These are phyloP conservation scores for Chimonanthus praecox DNA, from an alignment of 164 flowering plant genomes.

Conservation along the genomic window DNA sequence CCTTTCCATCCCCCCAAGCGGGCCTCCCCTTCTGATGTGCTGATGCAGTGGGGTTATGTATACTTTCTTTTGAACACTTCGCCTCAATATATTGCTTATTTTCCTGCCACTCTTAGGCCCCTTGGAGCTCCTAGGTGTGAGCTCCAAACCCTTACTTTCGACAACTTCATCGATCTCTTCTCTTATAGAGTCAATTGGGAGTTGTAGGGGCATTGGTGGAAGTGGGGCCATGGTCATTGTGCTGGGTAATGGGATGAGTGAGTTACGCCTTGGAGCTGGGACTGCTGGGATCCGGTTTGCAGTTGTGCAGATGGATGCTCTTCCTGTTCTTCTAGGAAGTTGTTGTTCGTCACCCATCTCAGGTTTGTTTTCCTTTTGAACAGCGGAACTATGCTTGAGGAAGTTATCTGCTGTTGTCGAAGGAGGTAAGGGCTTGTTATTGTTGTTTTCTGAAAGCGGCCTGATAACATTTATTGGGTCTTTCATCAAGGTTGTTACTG, in stretches of 20 bases:
- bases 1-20: slow-evolving; percentile 62
- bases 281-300: slow-evolving; percentile 26
- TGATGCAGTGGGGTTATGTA: slow-evolving; percentile 44
- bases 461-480: slow-evolving; percentile 29
- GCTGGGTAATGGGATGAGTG: slow-evolving; percentile 64
- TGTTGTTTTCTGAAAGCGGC: slow-evolving; percentile 37
- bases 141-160: slow-evolving; percentile 31
- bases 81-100: slow-evolving; percentile 45
- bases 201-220: slow-evolving; percentile 15
- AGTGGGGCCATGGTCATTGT: slow-evolving; percentile 17
- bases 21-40: slow-evolving; percentile 39
- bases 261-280: slow-evolving; percentile 59
- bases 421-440: slow-evolving; percentile 27
- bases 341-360: slow-evolving; percentile 30
- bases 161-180: slow-evolving; percentile 23
- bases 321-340: slow-evolving; percentile 46
- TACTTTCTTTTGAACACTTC: slow-evolving; percentile 69
- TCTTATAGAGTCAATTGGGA: slow-evolving; percentile 17
- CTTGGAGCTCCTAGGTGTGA: slow-evolving; percentile 35
- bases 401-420: slow-evolving; percentile 15
- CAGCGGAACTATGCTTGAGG: slow-evolving; percentile 26
- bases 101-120: slow-evolving; percentile 40
- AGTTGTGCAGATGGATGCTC: slow-evolving; percentile 61
- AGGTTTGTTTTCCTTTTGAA: slow-evolving; percentile 81
- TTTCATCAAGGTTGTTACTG: slow-evolving; percentile 14